Conservation (phyloP, 192 early-diverging fungal species). For the Coemansia guatemalensis region DNA sequence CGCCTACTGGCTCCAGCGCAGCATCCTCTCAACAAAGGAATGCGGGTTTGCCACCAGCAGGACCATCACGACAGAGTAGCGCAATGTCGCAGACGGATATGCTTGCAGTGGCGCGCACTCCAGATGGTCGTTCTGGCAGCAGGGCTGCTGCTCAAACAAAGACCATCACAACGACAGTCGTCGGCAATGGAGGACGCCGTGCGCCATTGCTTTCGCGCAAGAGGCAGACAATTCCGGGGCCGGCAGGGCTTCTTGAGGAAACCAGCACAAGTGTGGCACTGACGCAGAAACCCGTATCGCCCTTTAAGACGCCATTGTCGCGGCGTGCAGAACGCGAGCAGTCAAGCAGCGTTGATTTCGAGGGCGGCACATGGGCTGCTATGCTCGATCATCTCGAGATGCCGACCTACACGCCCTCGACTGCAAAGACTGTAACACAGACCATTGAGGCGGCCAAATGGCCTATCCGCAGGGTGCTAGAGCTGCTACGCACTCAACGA, state of each 20-base stretch:
- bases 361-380: constrained; percentile 44
- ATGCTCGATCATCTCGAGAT: constrained; percentile 40
- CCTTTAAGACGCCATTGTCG: constrained; percentile 32
- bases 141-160: not conserved
- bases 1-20: not conserved
- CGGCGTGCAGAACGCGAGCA: constrained; percentile 14
- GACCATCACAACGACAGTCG: constrained; percentile 29
- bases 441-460: constrained; percentile 14
- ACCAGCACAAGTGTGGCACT: not conserved
- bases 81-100: constrained; percentile 7
- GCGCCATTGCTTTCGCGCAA: not conserved
- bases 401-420: constrained; percentile 29
- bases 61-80: constrained; percentile 2
- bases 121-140: not conserved
- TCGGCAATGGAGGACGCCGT: constrained; percentile 15
- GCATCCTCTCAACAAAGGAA: not conserved
- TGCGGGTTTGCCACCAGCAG: not conserved
- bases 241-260: constrained; percentile 25
- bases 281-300: constrained; percentile 29
- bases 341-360: constrained; percentile 34
- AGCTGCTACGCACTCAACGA: constrained; percentile 18
- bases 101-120: constrained; percentile 8
- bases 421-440: constrained; percentile 12
- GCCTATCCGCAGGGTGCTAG: constrained; percentile 34
- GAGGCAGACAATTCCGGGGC: constrained; percentile 34